A percentile compares a stretch with the other conserved stretches of the same genome.
Conservation (phyloP, 2,329 filamentous ascomycete species). For the Cladophialophora immunda region DNA sequence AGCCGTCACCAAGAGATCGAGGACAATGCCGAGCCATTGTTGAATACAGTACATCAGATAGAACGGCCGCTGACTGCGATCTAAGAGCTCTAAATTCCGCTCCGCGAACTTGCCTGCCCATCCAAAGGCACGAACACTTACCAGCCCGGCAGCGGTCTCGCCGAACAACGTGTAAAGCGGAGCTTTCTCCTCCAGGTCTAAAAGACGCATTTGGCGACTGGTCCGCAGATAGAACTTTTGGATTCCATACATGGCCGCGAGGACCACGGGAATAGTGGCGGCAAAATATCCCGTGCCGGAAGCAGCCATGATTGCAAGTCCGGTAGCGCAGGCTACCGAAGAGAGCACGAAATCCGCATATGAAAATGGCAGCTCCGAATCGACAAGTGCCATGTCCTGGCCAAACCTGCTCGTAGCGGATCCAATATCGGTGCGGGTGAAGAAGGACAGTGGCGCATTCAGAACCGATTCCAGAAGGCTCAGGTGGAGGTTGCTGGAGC, state of each 20-base stretch:
- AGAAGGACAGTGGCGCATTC: slow-evolving; percentile 55
- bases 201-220: slow-evolving; percentile 66
- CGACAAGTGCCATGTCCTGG: slow-evolving; percentile 55
- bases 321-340: slow-evolving; percentile 51
- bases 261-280: slow-evolving; percentile 60
- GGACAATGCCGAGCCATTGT: slow-evolving; percentile 63
- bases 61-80: slow-evolving; percentile 64
- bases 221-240: slow-evolving; percentile 69
- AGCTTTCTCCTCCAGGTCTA: slow-evolving; percentile 70
- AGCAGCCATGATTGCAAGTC: slow-evolving; percentile 59
- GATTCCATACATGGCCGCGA: slow-evolving; percentile 57
- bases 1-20: slow-evolving; percentile 60
- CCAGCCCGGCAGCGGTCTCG: slow-evolving; percentile 64
- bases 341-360: slow-evolving; percentile 44
- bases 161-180: slow-evolving; percentile 67
- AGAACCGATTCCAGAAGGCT: slow-evolving; percentile 59
- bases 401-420: slow-evolving; percentile 55
- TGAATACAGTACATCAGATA: slow-evolving; percentile 67
- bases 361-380: slow-evolving; percentile 54
- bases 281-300: slow-evolving; percentile 57
- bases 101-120: slow-evolving; percentile 58
- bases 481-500: slow-evolving; percentile 60
- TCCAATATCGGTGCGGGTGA: slow-evolving; percentile 53
- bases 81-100: slow-evolving; percentile 59
- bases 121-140: slow-evolving; percentile 65